Conservation (phyloP, 345 rosid species). For the Salix suchowensis region DNA sequence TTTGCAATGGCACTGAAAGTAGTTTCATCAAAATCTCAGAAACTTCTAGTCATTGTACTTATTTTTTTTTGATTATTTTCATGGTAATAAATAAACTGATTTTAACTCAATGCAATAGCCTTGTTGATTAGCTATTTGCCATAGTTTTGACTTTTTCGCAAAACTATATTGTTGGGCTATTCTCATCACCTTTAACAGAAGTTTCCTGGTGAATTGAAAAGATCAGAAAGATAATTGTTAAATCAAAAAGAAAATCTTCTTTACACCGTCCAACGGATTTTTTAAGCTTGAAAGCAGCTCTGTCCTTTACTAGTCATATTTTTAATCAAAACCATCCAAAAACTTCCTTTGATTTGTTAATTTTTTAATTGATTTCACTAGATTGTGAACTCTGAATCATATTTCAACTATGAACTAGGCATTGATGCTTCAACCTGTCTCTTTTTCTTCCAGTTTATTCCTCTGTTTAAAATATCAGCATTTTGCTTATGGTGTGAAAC, state of each 20-base stretch:
- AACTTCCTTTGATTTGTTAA: not conserved
- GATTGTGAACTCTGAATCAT: conserved; percentile 10
- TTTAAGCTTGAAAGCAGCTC: not conserved
- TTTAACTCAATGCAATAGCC: not conserved
- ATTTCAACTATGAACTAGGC: conserved; percentile 4
- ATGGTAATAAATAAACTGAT: not conserved
- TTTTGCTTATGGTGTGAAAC: not conserved
- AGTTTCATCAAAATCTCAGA: not conserved
- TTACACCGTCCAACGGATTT: not conserved
- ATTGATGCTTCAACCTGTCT: not conserved
- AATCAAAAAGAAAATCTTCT: not conserved
- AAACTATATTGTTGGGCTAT: not conserved
- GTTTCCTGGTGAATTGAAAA: not conserved
- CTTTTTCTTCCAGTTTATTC: not conserved
- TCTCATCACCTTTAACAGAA: not conserved
- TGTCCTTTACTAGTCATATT: not conserved
- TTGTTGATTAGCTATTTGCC: not conserved
- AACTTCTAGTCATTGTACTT: conserved; percentile 10
- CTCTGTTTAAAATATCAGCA: not conserved
- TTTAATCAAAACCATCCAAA: not conserved
- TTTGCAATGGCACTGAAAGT: not conserved
- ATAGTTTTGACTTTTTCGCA: not conserved
- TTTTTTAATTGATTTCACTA: conserved; percentile 1
- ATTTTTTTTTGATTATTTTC: not conserved
- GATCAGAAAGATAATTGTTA: not conserved